These are phyloP conservation scores for Cicer chorassanicum DNA, from an alignment of 306 rosid species.

Conservation along the genomic window DNA sequence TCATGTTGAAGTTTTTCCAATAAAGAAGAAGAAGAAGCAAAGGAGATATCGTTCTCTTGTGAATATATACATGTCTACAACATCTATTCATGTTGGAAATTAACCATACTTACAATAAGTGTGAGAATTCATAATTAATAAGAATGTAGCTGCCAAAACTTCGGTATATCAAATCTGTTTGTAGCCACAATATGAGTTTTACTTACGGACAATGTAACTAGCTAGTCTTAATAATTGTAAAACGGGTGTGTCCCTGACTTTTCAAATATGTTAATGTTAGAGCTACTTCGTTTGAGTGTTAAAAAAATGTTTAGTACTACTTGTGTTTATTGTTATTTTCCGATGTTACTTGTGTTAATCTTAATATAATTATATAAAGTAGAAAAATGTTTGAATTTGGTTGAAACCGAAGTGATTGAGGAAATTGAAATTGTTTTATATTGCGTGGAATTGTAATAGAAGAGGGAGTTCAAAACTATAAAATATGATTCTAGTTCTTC, in stretches of 20 bases:
- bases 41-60: slow-evolving; percentile 62
- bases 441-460: no score
- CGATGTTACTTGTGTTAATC: neutral
- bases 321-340: neutral
- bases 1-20: slow-evolving; percentile 38
- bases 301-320: neutral
- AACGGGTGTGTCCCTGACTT: neutral
- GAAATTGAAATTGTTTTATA: no score
- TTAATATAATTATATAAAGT: neutral
- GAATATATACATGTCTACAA: slow-evolving; percentile 58
- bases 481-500: no score
- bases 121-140: no score
- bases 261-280: neutral
- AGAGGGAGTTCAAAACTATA: no score
- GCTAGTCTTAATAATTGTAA: neutral
- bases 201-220: no score
- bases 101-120: no score
- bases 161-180: no score
- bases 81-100: neutral
- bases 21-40: slow-evolving; percentile 56
- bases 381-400: no score
- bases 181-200: no score
- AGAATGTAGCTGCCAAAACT: no score
- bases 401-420: no score
- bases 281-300: neutral